A percentile compares a stretch with the other conserved stretches of the same genome.
Conservation (phyloP, 2,329 filamentous ascomycete genomes). For the Seiridium cupressi region DNA sequence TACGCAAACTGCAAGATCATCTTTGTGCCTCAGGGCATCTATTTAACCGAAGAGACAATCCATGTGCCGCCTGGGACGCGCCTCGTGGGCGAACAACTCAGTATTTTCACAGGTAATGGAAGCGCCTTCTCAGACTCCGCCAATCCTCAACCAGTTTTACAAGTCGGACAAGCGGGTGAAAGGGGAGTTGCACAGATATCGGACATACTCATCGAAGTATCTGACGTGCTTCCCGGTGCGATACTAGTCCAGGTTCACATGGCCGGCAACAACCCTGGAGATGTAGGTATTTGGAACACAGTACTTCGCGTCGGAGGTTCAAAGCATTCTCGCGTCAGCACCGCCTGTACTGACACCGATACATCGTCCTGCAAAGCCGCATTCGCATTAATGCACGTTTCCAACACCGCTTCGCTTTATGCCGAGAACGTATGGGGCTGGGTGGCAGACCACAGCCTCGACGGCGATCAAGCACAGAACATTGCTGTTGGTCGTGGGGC, state of each 20-base stretch:
- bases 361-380: constrained; percentile 42
- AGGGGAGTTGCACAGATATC: constrained; percentile 46
- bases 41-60: constrained; percentile 3
- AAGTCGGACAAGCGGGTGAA: constrained; percentile 48
- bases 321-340: constrained; percentile 33
- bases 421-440: constrained; percentile 52
- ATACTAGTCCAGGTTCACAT: constrained; percentile 49
- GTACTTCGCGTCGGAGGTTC: constrained; percentile 44
- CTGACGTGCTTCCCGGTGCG: constrained; percentile 37
- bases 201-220: constrained; percentile 50
- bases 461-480: constrained; percentile 35
- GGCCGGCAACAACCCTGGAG: constrained; percentile 39
- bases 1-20: constrained; percentile 32
- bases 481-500: constrained; percentile 45
- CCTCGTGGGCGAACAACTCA: constrained; percentile 54
- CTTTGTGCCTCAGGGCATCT: constrained; percentile 39
- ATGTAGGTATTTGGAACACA: constrained; percentile 49
- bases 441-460: constrained; percentile 48
- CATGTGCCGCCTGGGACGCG: constrained; percentile 23
- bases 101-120: constrained; percentile 47
- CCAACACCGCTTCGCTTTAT: constrained; percentile 41
- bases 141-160: constrained; percentile 45
- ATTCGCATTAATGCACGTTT: constrained; percentile 47
- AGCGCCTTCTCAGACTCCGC: constrained; percentile 38
- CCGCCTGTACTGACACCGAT: constrained; percentile 29